A percentile compares a stretch with the other conserved stretches of the same genome.
Evolutionary conservation across 163 green algal species (phyloP).

Genomic region (Scenedesmus sp.): DNA sequence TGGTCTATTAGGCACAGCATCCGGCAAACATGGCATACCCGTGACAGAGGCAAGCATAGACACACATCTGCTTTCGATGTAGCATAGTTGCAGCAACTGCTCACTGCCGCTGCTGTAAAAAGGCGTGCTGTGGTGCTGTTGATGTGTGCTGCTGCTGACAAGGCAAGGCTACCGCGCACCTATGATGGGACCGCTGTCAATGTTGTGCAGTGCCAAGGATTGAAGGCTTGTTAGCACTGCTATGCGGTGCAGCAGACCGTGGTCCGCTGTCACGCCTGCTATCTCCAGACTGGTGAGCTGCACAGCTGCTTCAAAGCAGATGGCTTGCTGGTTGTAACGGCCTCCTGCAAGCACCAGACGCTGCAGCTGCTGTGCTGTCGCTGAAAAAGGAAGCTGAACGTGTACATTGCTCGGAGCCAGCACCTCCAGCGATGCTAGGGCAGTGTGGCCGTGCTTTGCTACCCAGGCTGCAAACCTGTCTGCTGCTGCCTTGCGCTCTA

Average conservation of each 20-base stretch:
- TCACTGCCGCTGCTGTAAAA: not conserved
- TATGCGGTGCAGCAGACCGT: not conserved
- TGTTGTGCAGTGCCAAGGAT: not conserved
- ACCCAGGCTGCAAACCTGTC: not conserved
- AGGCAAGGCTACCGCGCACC: not conserved
- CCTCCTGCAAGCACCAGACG: not conserved
- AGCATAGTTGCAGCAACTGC: too few relatives aligned
- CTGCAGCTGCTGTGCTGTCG: slow-evolving; percentile 9
- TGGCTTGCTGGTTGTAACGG: not conserved
- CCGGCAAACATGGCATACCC: too few relatives aligned
- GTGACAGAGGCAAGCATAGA: too few relatives aligned
- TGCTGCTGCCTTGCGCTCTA: not conserved
- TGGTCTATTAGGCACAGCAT: too few relatives aligned
- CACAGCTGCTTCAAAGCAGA: not conserved
- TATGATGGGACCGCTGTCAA: not conserved
- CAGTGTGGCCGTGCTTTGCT: not conserved
- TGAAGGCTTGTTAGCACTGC: slow-evolving; percentile 9
- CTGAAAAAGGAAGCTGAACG: not conserved
- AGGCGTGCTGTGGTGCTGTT: not conserved
- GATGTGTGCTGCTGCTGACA: not conserved
- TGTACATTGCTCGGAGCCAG: not conserved
- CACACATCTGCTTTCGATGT: too few relatives aligned
- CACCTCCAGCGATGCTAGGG: not conserved
- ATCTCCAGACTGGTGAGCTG: slow-evolving; percentile 15
- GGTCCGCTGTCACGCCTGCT: not conserved